These are phyloP conservation scores for Furcasterigmium sp. DNA, from an alignment of 2,329 filamentous ascomycete genomes.

Conservation along the genomic window DNA sequence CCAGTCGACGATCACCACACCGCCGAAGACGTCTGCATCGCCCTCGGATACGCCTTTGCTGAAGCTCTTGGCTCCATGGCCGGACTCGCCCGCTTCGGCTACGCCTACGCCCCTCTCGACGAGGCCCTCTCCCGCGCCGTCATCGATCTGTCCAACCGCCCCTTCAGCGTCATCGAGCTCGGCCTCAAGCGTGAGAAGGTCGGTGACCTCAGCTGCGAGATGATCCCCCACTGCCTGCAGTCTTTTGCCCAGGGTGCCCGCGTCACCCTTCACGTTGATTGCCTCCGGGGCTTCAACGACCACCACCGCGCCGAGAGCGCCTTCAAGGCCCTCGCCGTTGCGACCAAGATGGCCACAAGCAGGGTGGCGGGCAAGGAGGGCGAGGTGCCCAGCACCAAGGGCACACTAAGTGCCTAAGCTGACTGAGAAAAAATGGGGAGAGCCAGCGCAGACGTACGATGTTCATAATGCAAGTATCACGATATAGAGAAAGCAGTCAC, in stretches of 20 bases:
- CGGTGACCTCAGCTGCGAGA: constrained; percentile 88
- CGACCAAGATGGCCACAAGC: constrained; percentile 70
- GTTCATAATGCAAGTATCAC: constrained; percentile 33
- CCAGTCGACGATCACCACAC: constrained; percentile 98
- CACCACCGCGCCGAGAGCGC: constrained; percentile 95
- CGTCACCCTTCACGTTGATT: constrained; percentile 93
- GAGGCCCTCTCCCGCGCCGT: constrained; percentile 92
- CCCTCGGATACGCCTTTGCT: constrained; percentile 81
- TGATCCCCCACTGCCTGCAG: constrained; percentile 93
- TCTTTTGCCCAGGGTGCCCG: constrained; percentile 89
- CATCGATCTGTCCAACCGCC: constrained; percentile 89
- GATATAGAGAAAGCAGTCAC: background rate
- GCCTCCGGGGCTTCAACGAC: constrained; percentile 84
- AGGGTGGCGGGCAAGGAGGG: constrained; percentile 76
- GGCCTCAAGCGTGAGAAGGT: constrained; percentile 89
- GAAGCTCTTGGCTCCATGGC: constrained; percentile 69
- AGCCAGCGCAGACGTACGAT: constrained; percentile 90
- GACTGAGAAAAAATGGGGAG: too few species aligned
- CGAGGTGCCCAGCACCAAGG: constrained; percentile 95
- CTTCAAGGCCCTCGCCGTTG: constrained; percentile 92
- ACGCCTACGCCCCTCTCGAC: constrained; percentile 88
- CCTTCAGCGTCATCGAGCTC: constrained; percentile 77
- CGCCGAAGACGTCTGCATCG: constrained; percentile 90
- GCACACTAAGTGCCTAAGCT: constrained; percentile 63
- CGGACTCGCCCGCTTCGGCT: constrained; percentile 85